Percentiles rank a stretch among this genome's conserved stretches.
phyloP scores from a whole-genome alignment of 805 yeast genomes.

The Starmera dryadoides region DNA sequence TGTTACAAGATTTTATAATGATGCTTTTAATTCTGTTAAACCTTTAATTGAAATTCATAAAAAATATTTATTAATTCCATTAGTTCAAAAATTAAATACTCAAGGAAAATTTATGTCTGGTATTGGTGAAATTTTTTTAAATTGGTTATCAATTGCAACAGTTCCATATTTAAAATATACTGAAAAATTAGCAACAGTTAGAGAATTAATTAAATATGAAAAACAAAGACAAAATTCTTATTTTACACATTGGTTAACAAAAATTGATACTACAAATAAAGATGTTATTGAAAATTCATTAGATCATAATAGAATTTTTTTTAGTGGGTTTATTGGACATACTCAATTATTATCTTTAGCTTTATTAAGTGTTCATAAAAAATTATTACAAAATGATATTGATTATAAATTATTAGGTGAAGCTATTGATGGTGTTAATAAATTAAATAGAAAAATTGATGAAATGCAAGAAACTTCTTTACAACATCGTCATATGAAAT shows the following conservation, averaged over 20 bases:
- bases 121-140: constrained; percentile 53
- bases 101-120: constrained; percentile 64
- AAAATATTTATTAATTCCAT: constrained; percentile 45
- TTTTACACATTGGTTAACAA: constrained; percentile 52
- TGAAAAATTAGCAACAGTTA: constrained; percentile 50
- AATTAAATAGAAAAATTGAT: constrained; percentile 53
- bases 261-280: constrained; percentile 26
- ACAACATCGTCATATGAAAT: constrained; percentile 45
- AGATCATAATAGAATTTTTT: constrained; percentile 47
- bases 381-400: constrained; percentile 37
- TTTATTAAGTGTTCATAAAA: constrained; percentile 48
- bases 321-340: constrained; percentile 49
- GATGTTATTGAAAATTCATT: constrained; percentile 32
- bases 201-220: constrained; percentile 45
- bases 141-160: constrained; percentile 57
- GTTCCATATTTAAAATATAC: constrained; percentile 53
- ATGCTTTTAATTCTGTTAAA: constrained; percentile 50
- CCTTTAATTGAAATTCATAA: constrained; percentile 52
- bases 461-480: constrained; percentile 55
- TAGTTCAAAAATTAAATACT: constrained; percentile 45
- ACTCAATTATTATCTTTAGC: constrained; percentile 56
- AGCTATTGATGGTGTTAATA: constrained; percentile 48
- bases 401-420: constrained; percentile 45
- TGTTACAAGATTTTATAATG: constrained; percentile 48
- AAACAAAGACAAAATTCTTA: constrained; percentile 29